Conservation (phyloP, 176 grass and related monocot genomes). For the Puccinellia tenuiflora region DNA sequence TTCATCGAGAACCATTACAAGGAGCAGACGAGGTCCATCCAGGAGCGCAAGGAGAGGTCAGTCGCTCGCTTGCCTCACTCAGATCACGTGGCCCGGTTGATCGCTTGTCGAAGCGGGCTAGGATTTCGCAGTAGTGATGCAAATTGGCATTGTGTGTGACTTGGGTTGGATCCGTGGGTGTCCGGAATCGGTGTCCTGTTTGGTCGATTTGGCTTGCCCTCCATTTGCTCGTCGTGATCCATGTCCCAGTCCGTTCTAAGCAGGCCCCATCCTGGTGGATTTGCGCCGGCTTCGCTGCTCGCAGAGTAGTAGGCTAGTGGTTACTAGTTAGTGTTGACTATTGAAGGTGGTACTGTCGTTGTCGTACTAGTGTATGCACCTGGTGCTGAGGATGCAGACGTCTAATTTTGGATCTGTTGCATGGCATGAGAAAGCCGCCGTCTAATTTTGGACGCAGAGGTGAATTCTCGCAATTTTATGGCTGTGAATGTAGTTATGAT, state of each 20-base stretch:
- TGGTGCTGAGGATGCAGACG: background rate
- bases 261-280: background rate
- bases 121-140: background rate
- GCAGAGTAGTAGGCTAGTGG: background rate
- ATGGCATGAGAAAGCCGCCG: background rate
- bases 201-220: background rate
- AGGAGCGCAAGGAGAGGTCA: constrained; percentile 80
- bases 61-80: background rate
- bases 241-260: background rate
- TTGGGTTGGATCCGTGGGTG: background rate
- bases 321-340: background rate
- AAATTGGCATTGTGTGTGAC: background rate
- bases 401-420: constrained; percentile 1
- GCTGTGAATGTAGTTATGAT: too few relatives aligned
- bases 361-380: background rate
- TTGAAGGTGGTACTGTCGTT: background rate
- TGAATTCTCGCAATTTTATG: background rate
- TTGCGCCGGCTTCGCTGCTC: background rate
- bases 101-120: background rate
- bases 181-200: background rate
- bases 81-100: too few relatives aligned
- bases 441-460: background rate
- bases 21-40: constrained; percentile 54
- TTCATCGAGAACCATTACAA: constrained; percentile 85
- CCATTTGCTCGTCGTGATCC: background rate